phyloP scores from a whole-genome alignment of 2,329 filamentous ascomycete genomes.

The Neopestalotiopsis clavispora region DNA sequence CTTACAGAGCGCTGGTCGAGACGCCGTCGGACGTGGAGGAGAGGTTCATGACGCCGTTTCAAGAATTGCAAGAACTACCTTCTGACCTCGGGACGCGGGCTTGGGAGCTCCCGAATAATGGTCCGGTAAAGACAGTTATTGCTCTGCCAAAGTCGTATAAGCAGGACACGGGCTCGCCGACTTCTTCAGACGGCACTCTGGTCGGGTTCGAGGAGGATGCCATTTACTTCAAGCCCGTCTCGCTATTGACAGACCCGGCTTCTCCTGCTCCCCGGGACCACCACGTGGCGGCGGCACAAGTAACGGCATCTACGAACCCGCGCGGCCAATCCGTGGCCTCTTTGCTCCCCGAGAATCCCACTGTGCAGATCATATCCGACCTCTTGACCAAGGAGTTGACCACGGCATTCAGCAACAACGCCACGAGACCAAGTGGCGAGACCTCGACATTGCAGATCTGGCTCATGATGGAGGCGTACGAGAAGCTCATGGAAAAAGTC shows the following conservation, averaged over 20 bases:
- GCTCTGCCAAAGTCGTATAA: conserved; percentile 22
- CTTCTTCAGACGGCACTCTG: conserved; percentile 42
- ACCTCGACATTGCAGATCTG: conserved; percentile 55
- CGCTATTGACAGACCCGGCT: conserved; percentile 41
- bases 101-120: not conserved
- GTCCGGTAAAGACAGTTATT: conserved; percentile 21
- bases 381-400: conserved; percentile 56
- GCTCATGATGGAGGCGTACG: conserved; percentile 65
- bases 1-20: conserved; percentile 53
- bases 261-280: conserved; percentile 31
- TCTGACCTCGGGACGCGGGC: not conserved
- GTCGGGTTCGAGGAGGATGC: conserved; percentile 49
- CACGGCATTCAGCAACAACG: conserved; percentile 39
- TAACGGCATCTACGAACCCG: conserved; percentile 7
- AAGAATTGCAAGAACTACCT: conserved; percentile 10
- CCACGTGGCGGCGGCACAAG: conserved; percentile 8
- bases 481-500: conserved; percentile 54
- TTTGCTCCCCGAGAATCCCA: conserved; percentile 39
- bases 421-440: conserved; percentile 32
- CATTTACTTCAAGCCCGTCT: conserved; percentile 51
- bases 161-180: conserved; percentile 34
- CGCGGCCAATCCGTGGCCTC: conserved; percentile 23
- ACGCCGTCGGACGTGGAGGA: conserved; percentile 40
- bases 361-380: conserved; percentile 56
- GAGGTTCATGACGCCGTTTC: conserved; percentile 1